Conservation (phyloP, 2,329 filamentous ascomycete species). For the Colletotrichum sp. region DNA sequence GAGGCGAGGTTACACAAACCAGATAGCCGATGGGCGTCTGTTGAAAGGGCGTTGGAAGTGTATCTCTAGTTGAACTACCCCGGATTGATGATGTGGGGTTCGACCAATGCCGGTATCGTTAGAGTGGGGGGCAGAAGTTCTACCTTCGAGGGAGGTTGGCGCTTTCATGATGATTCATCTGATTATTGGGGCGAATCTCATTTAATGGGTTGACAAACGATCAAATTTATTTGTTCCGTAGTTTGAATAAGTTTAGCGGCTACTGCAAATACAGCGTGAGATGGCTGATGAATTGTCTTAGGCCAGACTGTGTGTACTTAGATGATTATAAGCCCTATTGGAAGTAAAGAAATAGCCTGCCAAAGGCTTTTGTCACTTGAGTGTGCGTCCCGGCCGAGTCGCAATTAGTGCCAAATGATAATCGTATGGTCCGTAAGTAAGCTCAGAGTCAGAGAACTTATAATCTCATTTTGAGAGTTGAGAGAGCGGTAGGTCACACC, state of each 20-base stretch:
- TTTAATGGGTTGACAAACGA: neutral
- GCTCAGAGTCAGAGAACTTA: too few relatives aligned
- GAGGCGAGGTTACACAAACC: neutral
- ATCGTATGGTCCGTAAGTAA: neutral
- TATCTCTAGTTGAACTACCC: neutral
- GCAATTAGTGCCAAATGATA: neutral
- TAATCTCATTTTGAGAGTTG: neutral
- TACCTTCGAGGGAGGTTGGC: neutral
- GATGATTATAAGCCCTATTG: neutral
- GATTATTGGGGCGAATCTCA: neutral
- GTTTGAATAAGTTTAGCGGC: neutral
- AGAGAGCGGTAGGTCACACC: neutral
- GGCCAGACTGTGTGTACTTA: neutral
- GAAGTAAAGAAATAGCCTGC: neutral
- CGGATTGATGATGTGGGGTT: neutral
- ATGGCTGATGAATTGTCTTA: neutral
- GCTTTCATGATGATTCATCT: neutral
- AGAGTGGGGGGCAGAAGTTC: neutral
- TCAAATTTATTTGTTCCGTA: neutral
- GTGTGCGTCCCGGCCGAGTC: neutral
- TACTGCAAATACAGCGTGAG: neutral
- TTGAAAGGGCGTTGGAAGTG: neutral
- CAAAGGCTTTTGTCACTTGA: neutral
- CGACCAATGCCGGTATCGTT: neutral
- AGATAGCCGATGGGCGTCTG: neutral